Evolutionary conservation across 2,329 filamentous ascomycete species (phyloP).

Genomic region (Tolypocladium endophyticum): DNA sequence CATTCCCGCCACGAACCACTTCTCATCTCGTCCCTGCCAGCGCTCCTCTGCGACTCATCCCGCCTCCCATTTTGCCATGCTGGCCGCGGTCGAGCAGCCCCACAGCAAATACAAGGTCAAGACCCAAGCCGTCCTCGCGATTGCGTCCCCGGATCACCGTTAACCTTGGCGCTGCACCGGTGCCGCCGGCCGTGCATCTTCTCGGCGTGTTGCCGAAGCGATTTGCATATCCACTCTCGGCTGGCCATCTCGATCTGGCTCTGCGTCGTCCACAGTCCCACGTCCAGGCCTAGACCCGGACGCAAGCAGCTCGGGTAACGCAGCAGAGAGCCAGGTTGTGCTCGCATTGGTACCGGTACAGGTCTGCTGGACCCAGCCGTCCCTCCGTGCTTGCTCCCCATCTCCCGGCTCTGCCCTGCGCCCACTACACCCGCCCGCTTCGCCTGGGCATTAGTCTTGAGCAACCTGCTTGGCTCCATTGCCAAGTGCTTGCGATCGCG

Average conservation of each 20-base stretch:
- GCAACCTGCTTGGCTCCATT: neutral
- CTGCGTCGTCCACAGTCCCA: conserved; percentile 1
- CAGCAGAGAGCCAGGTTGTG: neutral
- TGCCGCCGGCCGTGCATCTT: neutral
- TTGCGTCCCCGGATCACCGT: neutral
- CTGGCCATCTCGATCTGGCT: conserved; percentile 16
- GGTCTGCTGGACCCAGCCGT: neutral
- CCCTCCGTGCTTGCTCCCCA: neutral
- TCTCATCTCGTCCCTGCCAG: neutral
- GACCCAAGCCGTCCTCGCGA: neutral
- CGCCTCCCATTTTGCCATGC: neutral
- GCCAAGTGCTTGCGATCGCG: neutral
- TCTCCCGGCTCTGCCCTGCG: neutral
- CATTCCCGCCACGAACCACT: too few species aligned
- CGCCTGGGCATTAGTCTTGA: neutral
- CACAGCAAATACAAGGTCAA: neutral
- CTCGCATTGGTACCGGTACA: neutral
- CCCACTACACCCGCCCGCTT: neutral
- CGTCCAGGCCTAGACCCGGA: conserved; percentile 1
- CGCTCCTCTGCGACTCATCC: neutral
- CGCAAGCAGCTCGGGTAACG: conserved; percentile 7
- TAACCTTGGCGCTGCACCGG: too few species aligned
- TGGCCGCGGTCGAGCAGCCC: neutral
- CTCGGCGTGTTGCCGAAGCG: neutral
- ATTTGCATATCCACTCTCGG: neutral